Evolutionary conservation across 2,329 filamentous ascomycete genomes (phyloP).

Genomic region (Harringtonia lauricola): DNA sequence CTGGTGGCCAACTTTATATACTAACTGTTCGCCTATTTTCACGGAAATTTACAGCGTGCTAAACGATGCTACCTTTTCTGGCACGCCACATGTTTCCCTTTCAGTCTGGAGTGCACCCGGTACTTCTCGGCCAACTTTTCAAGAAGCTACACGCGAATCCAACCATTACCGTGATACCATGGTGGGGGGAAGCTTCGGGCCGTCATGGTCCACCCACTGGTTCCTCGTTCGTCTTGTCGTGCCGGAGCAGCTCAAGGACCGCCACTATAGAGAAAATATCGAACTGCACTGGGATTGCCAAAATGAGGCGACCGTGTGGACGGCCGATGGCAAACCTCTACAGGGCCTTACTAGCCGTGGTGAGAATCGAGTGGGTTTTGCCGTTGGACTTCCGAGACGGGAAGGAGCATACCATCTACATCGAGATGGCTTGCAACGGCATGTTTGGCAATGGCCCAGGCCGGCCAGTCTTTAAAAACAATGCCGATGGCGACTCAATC

Average conservation of each 20-base stretch:
- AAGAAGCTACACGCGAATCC: slow-evolving; percentile 71
- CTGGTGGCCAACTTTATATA: background rate
- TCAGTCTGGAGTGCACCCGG: slow-evolving; percentile 76
- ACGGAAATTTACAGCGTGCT: too few relatives aligned
- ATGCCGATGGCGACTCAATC: slow-evolving; percentile 57
- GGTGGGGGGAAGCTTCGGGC: slow-evolving; percentile 74
- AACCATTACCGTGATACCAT: slow-evolving; percentile 42
- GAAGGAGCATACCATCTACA: slow-evolving; percentile 78
- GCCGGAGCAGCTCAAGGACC: slow-evolving; percentile 55
- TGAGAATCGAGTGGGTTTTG: slow-evolving; percentile 86
- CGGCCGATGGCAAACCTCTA: slow-evolving; percentile 71
- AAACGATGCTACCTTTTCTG: slow-evolving; percentile 53
- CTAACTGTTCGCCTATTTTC: too few relatives aligned
- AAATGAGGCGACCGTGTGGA: slow-evolving; percentile 93
- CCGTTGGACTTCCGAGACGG: slow-evolving; percentile 74
- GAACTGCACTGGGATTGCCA: slow-evolving; percentile 94
- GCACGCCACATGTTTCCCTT: slow-evolving; percentile 68
- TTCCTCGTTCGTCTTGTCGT: slow-evolving; percentile 75
- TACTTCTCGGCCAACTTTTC: slow-evolving; percentile 72
- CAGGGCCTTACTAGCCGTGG: slow-evolving; percentile 90
- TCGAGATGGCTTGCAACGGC: slow-evolving; percentile 97
- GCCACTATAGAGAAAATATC: slow-evolving; percentile 54
- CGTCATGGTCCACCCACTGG: slow-evolving; percentile 97
- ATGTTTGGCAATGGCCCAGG: slow-evolving; percentile 90
- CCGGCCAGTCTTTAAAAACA: too few relatives aligned